These are phyloP conservation scores for Tylopilus plumbeoviolaceoides DNA, from an alignment of 768 basidiomycete species.

Conservation along the genomic window DNA sequence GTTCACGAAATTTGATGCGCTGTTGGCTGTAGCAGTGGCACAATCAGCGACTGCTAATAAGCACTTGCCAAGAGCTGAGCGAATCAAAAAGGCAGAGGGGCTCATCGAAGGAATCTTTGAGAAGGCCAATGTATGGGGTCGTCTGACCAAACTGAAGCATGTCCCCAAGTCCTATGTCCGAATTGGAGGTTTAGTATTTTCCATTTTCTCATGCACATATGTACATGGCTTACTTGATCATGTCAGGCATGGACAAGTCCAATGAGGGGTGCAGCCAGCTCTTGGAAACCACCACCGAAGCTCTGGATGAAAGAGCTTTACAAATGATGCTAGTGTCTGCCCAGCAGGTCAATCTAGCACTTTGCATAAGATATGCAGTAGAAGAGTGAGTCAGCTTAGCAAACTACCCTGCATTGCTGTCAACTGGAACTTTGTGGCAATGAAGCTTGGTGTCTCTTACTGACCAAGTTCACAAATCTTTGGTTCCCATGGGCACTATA, in stretches of 20 bases:
- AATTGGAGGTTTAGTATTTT: not conserved
- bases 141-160: not conserved
- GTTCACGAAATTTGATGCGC: constrained; percentile 11
- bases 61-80: not conserved
- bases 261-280: not conserved
- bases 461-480: not conserved
- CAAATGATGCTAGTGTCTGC: not conserved
- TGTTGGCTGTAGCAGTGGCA: not conserved
- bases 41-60: not conserved
- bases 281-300: not conserved
- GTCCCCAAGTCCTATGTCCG: not conserved
- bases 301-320: not conserved
- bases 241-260: too few species aligned
- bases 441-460: not conserved
- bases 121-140: not conserved
- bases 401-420: not conserved
- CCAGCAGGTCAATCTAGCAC: constrained; percentile 1
- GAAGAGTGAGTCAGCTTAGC: not conserved
- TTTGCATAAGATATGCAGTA: constrained; percentile 9
- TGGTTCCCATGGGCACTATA: not conserved
- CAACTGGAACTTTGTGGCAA: not conserved
- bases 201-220: not conserved
- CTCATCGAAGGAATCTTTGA: not conserved
- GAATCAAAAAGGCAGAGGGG: not conserved
- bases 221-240: too few species aligned